phyloP scores from a whole-genome alignment of 768 basidiomycete genomes.

The Pisolithus marmoratus region DNA sequence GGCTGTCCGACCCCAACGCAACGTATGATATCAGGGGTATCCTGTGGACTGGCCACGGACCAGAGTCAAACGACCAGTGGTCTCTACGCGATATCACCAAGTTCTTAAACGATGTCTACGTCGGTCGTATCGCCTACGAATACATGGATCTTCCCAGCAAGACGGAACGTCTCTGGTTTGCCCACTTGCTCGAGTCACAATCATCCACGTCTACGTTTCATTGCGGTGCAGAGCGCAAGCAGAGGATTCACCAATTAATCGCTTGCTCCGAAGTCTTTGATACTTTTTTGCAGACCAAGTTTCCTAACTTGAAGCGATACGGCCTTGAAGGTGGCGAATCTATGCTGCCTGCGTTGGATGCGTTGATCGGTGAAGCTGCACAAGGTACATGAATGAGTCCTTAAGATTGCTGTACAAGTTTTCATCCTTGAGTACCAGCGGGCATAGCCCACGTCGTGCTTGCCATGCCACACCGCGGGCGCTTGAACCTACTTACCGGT shows the following conservation, averaged over 20 bases:
- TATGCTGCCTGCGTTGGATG: conserved; percentile 84
- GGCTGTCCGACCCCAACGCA: conserved; percentile 47
- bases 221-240: conserved; percentile 35
- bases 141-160: conserved; percentile 87
- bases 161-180: conserved; percentile 86
- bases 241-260: conserved; percentile 62
- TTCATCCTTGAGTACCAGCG: conserved; percentile 29
- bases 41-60: conserved; percentile 51
- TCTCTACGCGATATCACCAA: conserved; percentile 62
- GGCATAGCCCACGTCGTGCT: conserved; percentile 70
- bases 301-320: conserved; percentile 84
- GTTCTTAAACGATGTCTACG: conserved; percentile 71
- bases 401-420: not conserved
- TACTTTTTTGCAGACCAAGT: conserved; percentile 79
- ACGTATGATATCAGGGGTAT: conserved; percentile 77
- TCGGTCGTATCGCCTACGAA: conserved; percentile 85
- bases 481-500: conserved; percentile 79
- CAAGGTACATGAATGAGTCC: conserved; percentile 34
- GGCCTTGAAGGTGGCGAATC: conserved; percentile 92
- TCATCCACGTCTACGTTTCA: conserved; percentile 26
- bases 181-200: conserved; percentile 68
- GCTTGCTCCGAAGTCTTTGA: conserved; percentile 78
- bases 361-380: conserved; percentile 64
- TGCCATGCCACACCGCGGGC: conserved; percentile 85
- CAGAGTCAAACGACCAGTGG: conserved; percentile 43